These are phyloP conservation scores for Salvia sclarea DNA, from an alignment of 305 asterid genomes.

Conservation along the genomic window DNA sequence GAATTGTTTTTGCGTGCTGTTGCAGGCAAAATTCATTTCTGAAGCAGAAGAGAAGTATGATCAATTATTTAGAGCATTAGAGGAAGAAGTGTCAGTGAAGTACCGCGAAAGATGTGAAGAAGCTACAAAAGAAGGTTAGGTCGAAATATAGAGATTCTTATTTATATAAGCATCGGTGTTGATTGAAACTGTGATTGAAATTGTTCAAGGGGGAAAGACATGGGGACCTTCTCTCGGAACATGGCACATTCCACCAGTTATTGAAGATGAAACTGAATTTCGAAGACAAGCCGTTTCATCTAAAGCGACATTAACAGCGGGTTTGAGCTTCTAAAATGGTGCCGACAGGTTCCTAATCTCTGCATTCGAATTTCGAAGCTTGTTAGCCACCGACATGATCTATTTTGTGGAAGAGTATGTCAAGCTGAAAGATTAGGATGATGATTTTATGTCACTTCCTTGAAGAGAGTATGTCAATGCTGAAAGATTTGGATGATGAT, in stretches of 20 bases:
- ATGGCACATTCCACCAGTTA: constrained; percentile 79
- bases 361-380: not conserved
- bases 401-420: not conserved
- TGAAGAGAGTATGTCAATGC: not conserved
- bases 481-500: not conserved
- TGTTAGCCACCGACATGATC: not conserved
- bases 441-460: too few species aligned
- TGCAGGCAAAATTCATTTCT: constrained; percentile 67
- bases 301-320: constrained; percentile 4
- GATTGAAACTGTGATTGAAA: not conserved
- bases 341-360: not conserved
- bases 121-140: constrained; percentile 86
- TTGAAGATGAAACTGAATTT: constrained; percentile 62
- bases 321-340: not conserved
- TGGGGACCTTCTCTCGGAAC: constrained; percentile 82
- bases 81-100: constrained; percentile 50
- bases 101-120: constrained; percentile 86
- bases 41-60: constrained; percentile 80
- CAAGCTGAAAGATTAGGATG: not conserved
- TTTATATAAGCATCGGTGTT: not conserved
- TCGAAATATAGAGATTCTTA: not conserved
- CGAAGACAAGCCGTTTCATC: constrained; percentile 36
- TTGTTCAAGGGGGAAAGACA: constrained; percentile 68
- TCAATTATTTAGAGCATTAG: constrained; percentile 52
- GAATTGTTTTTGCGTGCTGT: not conserved